Conservation (phyloP, 345 rosid genomes). For the Orychophragmus violaceus region DNA sequence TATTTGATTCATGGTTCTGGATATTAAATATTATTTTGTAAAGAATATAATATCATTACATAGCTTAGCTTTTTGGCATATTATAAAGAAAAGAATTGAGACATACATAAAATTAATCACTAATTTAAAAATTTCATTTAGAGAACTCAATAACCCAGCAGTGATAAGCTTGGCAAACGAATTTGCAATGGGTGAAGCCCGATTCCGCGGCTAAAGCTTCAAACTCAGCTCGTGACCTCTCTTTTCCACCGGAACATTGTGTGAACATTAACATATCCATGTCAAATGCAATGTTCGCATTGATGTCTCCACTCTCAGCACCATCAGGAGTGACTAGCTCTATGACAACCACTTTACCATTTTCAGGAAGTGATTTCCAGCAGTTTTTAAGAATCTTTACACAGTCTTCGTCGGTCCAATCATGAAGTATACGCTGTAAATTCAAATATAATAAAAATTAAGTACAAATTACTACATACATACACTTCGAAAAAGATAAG, state of each 20-base stretch:
- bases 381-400: slow-evolving; percentile 43
- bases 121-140: not conserved
- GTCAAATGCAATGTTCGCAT: slow-evolving; percentile 33
- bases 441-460: not conserved
- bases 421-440: slow-evolving; percentile 41
- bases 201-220: slow-evolving; percentile 34
- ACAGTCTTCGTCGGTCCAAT: slow-evolving; percentile 42
- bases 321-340: slow-evolving; percentile 35
- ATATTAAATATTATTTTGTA: no score
- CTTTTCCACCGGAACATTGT: slow-evolving; percentile 38
- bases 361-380: slow-evolving; percentile 32
- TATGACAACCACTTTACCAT: slow-evolving; percentile 41
- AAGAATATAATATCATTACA: no score
- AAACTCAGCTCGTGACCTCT: slow-evolving; percentile 41
- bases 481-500: not conserved
- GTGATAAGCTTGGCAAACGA: slow-evolving; percentile 15
- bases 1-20: no score
- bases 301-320: slow-evolving; percentile 23
- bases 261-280: slow-evolving; percentile 45
- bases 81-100: not conserved
- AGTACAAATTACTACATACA: not conserved
- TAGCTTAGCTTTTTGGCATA: no score
- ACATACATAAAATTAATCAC: not conserved
- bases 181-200: slow-evolving; percentile 33
- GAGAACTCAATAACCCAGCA: slow-evolving; percentile 27